Conservation (phyloP, 2,329 filamentous ascomycete genomes). For the Torrubiella hemipterigena region DNA sequence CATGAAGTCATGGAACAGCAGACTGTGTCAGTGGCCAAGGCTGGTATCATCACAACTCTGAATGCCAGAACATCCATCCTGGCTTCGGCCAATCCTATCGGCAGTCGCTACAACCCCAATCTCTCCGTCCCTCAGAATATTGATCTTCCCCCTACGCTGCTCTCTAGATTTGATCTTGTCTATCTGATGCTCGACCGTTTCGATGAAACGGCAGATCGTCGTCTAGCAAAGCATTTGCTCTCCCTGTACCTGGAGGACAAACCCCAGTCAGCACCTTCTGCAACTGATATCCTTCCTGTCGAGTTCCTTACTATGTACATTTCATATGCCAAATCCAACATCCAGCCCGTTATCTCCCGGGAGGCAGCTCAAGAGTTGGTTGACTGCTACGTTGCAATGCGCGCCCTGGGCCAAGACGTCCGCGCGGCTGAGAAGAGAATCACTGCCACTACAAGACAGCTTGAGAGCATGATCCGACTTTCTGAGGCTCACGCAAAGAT, state of each 20-base stretch:
- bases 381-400: conserved; percentile 85
- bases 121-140: conserved; percentile 96
- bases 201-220: conserved; percentile 80
- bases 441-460: conserved; percentile 89
- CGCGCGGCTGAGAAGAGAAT: conserved; percentile 88
- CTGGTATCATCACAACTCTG: conserved; percentile 90
- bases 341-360: conserved; percentile 71
- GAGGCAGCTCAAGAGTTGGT: conserved; percentile 77
- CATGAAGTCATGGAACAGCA: conserved; percentile 87
- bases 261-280: conserved; percentile 67
- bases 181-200: conserved; percentile 92
- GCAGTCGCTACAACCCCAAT: conserved; percentile 94
- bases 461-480: conserved; percentile 97
- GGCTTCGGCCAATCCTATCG: conserved; percentile 94
- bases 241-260: conserved; percentile 95
- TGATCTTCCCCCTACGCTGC: conserved; percentile 84
- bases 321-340: conserved; percentile 79
- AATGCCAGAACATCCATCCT: conserved; percentile 94
- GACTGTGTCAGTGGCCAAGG: conserved; percentile 76
- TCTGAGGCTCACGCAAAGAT: conserved; percentile 96
- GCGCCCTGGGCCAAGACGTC: conserved; percentile 78
- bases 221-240: conserved; percentile 81
- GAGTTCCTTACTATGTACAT: conserved; percentile 97
- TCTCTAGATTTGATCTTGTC: conserved; percentile 93
- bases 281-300: conserved; percentile 72